These are phyloP conservation scores for Naegleria gruberi DNA, from an alignment of 208 protist species.

Conservation along the genomic window DNA sequence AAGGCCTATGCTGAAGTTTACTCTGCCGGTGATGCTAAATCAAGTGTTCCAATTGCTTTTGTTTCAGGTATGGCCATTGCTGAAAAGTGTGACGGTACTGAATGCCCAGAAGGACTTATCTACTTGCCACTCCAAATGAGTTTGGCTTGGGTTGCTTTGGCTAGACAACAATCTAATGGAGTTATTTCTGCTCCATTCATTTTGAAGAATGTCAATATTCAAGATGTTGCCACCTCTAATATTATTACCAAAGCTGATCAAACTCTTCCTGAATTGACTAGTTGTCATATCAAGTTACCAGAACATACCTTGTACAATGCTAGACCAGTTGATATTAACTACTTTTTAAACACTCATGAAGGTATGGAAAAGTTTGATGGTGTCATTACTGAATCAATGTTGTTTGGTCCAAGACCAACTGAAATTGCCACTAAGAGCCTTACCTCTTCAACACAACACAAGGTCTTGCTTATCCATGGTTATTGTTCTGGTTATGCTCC, in stretches of 20 bases:
- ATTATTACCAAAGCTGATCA: background rate
- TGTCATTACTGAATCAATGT: background rate
- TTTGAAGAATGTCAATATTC: background rate
- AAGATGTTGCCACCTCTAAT: background rate
- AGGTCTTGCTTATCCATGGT: slow-evolving; percentile 25
- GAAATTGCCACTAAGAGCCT: background rate
- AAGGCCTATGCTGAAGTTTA: slow-evolving; percentile 18
- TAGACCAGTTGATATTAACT: background rate
- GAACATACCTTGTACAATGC: background rate
- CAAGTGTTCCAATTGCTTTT: background rate
- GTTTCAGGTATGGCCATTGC: background rate
- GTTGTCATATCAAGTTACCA: background rate
- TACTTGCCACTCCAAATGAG: background rate
- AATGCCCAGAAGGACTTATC: background rate
- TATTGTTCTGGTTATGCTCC: slow-evolving; percentile 29
- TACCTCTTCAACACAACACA: background rate
- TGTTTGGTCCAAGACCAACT: background rate
- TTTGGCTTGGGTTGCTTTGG: background rate
- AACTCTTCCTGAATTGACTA: background rate
- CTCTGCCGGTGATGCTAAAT: background rate
- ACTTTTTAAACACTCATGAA: background rate
- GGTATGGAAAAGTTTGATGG: background rate
- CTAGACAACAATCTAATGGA: background rate
- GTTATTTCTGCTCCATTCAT: background rate
- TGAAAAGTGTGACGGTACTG: background rate